Percentiles rank a stretch among this genome's conserved stretches.
Conservation (phyloP, 441 rosid species). For the Manihot esculenta region DNA sequence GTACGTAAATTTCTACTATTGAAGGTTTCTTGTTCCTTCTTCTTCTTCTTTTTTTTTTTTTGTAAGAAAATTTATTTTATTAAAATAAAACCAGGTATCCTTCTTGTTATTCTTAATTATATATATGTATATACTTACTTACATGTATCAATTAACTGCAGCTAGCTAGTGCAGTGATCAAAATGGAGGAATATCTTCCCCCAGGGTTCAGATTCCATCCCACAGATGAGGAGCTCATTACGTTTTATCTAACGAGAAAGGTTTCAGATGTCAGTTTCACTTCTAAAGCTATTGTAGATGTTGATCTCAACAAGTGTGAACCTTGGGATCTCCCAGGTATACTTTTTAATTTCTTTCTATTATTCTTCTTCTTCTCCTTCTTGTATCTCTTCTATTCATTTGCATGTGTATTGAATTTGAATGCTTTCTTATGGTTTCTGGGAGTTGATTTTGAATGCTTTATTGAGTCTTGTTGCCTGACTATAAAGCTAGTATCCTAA, state of each 20-base stretch:
- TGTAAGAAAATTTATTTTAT: too few relatives aligned
- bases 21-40: too few relatives aligned
- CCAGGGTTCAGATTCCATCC: conserved; percentile 97
- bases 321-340: conserved; percentile 97
- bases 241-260: conserved; percentile 62
- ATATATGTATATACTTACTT: not conserved
- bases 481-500: too few relatives aligned
- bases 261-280: conserved; percentile 56
- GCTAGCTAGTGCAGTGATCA: not conserved
- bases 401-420: not conserved
- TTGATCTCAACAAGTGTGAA: conserved; percentile 85
- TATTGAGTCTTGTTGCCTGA: too few relatives aligned
- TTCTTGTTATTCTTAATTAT: not conserved
- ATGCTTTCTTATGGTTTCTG: not conserved
- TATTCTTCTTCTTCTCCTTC: not conserved
- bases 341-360: not conserved
- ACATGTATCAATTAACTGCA: not conserved
- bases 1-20: not conserved
- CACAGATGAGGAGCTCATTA: conserved; percentile 89
- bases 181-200: conserved; percentile 81
- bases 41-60: too few relatives aligned
- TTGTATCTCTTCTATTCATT: not conserved
- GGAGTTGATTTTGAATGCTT: too few relatives aligned
- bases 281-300: conserved; percentile 75
- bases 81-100: too few relatives aligned